Base-by-base conservation (phyloP, 2,329 filamentous ascomycete species). In the Emericellopsis cladophorae region DNA sequence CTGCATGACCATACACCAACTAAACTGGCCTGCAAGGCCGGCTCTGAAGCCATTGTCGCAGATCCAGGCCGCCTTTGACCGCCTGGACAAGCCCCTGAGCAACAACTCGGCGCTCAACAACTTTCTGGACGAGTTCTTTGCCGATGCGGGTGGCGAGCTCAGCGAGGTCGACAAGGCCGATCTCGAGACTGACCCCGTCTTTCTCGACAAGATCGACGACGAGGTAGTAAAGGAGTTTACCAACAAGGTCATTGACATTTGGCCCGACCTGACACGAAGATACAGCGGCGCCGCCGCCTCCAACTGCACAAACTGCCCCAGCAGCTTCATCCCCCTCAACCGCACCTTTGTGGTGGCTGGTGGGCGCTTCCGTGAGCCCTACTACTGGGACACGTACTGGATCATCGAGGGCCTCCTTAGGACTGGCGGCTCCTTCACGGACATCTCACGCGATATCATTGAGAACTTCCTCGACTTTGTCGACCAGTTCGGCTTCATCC, bases 361-460 rank as follows among this genome's bases (percentile, higher is more conserved):
- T 11, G 79, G 79, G n/a, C 74, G 79, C 24, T 84, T 84, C 63
- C 67, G 79, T 29, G 79, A 84, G 56, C 70, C 76, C 2, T 84
- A 83, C 53, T 83, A 83, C 55, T 83, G 79, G 79, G 78, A 83
- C 54, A 78, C 75, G 26, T 82, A 73, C 60, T 81, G 76, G 77
- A 79, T 82, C 38, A 49, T 83, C 37, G 72, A 80, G 57, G 79
- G 79, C 21, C 64, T 84, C 21, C 58, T 83, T 29, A 70, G 79
- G 37, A 82, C 77, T 0, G 70, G 75, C 14, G 79, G 79, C 31
- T 69, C 70, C 36, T 83, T 81, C 46, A 70, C 71, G 7, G 57
- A 73, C 29, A 79, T 83, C 44, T 72, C 78, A 4, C 68, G 67
- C 52, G 81, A 83, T 56, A 79, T 76, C 24, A 79, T 83, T 45